A percentile compares a stretch with the other conserved stretches of the same genome.
These are phyloP conservation scores for Cyclotella atomus DNA, from an alignment of 108 stramenopile genomes.

Conservation along the genomic window DNA sequence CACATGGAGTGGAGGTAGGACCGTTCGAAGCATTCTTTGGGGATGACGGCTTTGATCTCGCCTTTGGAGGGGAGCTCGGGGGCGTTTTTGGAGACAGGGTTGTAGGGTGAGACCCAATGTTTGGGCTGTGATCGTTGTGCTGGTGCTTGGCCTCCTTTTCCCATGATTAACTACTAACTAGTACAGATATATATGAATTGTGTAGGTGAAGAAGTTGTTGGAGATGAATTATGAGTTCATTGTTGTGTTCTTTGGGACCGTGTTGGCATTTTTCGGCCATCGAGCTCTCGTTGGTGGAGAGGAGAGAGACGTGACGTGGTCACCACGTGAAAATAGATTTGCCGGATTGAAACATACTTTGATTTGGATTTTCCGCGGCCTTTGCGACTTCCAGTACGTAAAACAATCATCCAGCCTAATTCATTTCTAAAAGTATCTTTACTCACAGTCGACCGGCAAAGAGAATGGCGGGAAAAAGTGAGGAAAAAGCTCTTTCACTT, in stretches of 20 bases:
- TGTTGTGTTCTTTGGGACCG: not conserved
- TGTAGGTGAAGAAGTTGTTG: not conserved
- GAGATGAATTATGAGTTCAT: conserved; percentile 6
- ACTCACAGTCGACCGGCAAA: too few species aligned
- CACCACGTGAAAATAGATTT: not conserved
- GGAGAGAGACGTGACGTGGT: conserved; percentile 4
- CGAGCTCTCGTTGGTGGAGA: too few species aligned
- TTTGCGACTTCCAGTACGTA: too few species aligned
- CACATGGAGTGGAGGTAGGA: conserved; percentile 81
- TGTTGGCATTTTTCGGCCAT: too few species aligned
- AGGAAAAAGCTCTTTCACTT: too few species aligned
- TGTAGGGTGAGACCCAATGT: conserved; percentile 81
- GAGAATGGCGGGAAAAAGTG: too few species aligned
- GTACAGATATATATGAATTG: too few species aligned
- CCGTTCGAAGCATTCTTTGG: conserved; percentile 94
- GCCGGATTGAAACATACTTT: conserved; percentile 3
- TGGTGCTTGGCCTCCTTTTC: conserved; percentile 47
- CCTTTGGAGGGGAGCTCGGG: conserved; percentile 88
- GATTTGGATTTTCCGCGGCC: not conserved
- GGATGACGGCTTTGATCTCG: conserved; percentile 90
- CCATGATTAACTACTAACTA: too few species aligned
- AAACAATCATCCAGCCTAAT: too few species aligned
- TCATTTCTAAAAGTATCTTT: too few species aligned
- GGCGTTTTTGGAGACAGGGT: conserved; percentile 83
- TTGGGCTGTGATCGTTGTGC: conserved; percentile 35